Conservation (phyloP, 495 filamentous ascomycete genomes). For the Penicillium turbatum region DNA sequence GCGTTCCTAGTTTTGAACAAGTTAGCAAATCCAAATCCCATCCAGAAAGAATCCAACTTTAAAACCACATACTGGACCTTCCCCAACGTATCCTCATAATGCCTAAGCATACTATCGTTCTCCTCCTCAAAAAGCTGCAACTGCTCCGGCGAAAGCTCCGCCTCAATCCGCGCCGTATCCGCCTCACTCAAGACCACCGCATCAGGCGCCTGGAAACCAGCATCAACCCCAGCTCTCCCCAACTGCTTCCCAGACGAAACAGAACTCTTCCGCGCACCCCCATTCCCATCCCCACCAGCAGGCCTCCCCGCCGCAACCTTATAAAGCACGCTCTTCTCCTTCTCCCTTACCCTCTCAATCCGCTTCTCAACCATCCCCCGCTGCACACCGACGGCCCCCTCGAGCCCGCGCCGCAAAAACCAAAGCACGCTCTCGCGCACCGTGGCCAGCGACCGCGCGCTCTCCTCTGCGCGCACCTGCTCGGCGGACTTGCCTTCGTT, state of each 20-base stretch:
- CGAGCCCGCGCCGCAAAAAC: conserved; percentile 70
- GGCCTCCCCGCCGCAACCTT: conserved; percentile 38
- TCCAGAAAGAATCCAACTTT: not conserved
- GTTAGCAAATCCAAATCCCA: not conserved
- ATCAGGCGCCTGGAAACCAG: conserved; percentile 11
- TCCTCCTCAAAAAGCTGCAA: conserved; percentile 89
- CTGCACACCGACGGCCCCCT: conserved; percentile 72
- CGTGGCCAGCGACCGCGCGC: conserved; percentile 50
- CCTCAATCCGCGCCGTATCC: conserved; percentile 48
- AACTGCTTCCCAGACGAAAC: not conserved
- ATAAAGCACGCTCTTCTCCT: conserved; percentile 79
- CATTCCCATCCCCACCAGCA: conserved; percentile 10
- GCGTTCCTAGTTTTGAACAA: conserved; percentile 56
- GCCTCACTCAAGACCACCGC: conserved; percentile 34
- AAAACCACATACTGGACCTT: conserved; percentile 84
- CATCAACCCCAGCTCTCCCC: conserved; percentile 7
- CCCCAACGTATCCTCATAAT: conserved; percentile 85
- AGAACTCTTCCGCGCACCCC: not conserved
- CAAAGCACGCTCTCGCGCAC: conserved; percentile 79
- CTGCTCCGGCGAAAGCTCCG: conserved; percentile 73
- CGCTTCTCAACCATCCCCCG: conserved; percentile 87
- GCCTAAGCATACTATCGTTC: conserved; percentile 85
- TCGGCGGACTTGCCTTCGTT: conserved; percentile 51
- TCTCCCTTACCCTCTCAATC: conserved; percentile 78
- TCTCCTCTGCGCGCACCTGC: conserved; percentile 67